These are phyloP conservation scores for Amylocystis lapponica DNA, from an alignment of 768 basidiomycete genomes.

Conservation along the genomic window DNA sequence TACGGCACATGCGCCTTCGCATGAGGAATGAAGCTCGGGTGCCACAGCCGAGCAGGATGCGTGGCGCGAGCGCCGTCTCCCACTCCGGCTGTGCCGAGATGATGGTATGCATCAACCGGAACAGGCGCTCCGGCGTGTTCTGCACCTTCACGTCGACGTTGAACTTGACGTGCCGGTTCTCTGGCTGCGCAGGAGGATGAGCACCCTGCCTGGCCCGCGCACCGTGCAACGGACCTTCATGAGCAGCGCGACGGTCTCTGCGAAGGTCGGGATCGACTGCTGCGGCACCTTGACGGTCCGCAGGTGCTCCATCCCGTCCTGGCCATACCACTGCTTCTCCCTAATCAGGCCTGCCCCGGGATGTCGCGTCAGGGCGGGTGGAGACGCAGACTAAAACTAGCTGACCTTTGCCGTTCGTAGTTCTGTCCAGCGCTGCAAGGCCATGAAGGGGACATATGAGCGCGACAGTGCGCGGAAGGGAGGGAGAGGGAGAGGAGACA, in stretches of 20 bases:
- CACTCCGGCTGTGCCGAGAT: conserved; percentile 63
- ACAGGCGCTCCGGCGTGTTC: conserved; percentile 86
- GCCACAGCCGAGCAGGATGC: conserved; percentile 82
- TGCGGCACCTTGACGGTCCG: conserved; percentile 74
- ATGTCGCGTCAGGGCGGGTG: not conserved
- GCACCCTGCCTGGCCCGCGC: too few relatives aligned
- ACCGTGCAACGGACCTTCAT: conserved; percentile 52
- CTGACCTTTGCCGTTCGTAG: conserved; percentile 69
- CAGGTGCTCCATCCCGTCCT: conserved; percentile 62
- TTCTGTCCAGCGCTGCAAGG: conserved; percentile 57
- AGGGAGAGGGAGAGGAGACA: conserved; percentile 11
- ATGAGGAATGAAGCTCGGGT: conserved; percentile 79
- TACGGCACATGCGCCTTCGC: conserved; percentile 78
- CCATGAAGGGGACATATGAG: not conserved
- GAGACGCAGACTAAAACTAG: not conserved
- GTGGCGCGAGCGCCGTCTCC: conserved; percentile 72
- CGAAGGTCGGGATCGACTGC: conserved; percentile 90
- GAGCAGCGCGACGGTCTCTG: conserved; percentile 71
- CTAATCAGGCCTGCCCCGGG: conserved; percentile 46
- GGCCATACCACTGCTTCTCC: conserved; percentile 43
- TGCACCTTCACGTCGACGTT: conserved; percentile 93
- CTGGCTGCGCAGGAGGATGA: conserved; percentile 46
- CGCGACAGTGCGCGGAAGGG: not conserved
- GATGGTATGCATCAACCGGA: conserved; percentile 66
- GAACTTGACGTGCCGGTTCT: conserved; percentile 70